Base-by-base conservation (phyloP, 495 filamentous ascomycete species). In the Penicillium daleae region DNA sequence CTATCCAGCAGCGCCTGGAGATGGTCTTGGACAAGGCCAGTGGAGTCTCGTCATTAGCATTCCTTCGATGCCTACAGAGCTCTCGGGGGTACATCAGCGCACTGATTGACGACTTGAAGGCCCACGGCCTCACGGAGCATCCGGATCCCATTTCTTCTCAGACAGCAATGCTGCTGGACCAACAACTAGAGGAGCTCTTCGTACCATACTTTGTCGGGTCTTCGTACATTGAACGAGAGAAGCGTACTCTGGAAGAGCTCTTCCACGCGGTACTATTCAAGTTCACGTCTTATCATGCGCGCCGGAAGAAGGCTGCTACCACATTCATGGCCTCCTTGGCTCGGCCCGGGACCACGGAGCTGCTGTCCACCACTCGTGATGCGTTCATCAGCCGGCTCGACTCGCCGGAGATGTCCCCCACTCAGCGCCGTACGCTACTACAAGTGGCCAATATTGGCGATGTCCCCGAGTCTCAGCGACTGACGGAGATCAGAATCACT, bases 11-110 rank as follows among this genome's bases (percentile, higher is more conserved):
- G 74, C 82, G 93, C 3, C 82, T 99, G 13, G 96, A 99, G 67
- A 92, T 96, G 90, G 93, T 99, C 9, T 80, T 99, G 46, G 92
- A 97, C 61, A 97, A 97, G 75, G 94, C 96, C 13, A 90, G 90
- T 65, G 88, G 87, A 8, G 86, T 97, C 42, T 98, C 96, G 2
- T 92, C 92, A 5, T 78, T 99, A 24, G 93, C 96, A 4, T 98
- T 97, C 71, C 80, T 99, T 0, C 87, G 96, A 40, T 94, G 91
- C 33, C 70, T 99, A 21, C 96, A 99, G 75, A 90, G 93, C 26
- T 92, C 95, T 4, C 85, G 93, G 58, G 87, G 85, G 56, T 97
- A 93, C 67, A 91, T 99, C 69, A 87, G 89, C 66, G 80, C 87
- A 10, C 75, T 98, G 50, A 87, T 97, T 9, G 96, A 99, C 61